These are phyloP conservation scores for Saprolegnia parasitica DNA, from an alignment of 352 stramenopile species.

Conservation along the genomic window DNA sequence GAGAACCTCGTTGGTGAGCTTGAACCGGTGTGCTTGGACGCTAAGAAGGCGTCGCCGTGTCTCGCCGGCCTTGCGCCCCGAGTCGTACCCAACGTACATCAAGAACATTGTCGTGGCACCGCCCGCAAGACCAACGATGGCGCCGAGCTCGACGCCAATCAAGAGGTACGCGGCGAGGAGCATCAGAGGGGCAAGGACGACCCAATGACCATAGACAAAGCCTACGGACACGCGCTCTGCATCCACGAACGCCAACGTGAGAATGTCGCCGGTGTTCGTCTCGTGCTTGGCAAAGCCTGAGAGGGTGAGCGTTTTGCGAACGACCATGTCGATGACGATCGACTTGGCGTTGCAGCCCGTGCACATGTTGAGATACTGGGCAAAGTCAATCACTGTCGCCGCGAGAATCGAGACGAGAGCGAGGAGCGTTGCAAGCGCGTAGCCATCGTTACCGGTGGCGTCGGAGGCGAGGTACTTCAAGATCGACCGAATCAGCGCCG, in stretches of 20 bases:
- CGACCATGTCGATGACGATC: constrained; percentile 55
- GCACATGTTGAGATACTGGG: constrained; percentile 42
- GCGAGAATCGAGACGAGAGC: constrained; percentile 36
- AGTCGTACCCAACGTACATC: constrained; percentile 30
- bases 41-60: constrained; percentile 37
- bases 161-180: constrained; percentile 43
- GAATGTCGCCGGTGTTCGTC: constrained; percentile 49
- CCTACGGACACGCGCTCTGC: constrained; percentile 48
- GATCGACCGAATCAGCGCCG: constrained; percentile 40
- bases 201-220: constrained; percentile 43
- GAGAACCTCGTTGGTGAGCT: constrained; percentile 91
- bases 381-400: constrained; percentile 45
- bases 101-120: constrained; percentile 24
- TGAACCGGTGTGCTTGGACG: constrained; percentile 72
- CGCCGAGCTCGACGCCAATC: constrained; percentile 39
- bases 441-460: constrained; percentile 37
- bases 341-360: constrained; percentile 46
- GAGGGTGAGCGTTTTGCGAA: constrained; percentile 49
- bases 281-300: constrained; percentile 42
- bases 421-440: constrained; percentile 41
- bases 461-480: constrained; percentile 27
- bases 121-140: neutral
- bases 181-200: constrained; percentile 43
- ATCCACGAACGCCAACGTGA: constrained; percentile 51
- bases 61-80: constrained; percentile 30